Conservation (phyloP, 306 rosid species). For the Medicago arabica region DNA sequence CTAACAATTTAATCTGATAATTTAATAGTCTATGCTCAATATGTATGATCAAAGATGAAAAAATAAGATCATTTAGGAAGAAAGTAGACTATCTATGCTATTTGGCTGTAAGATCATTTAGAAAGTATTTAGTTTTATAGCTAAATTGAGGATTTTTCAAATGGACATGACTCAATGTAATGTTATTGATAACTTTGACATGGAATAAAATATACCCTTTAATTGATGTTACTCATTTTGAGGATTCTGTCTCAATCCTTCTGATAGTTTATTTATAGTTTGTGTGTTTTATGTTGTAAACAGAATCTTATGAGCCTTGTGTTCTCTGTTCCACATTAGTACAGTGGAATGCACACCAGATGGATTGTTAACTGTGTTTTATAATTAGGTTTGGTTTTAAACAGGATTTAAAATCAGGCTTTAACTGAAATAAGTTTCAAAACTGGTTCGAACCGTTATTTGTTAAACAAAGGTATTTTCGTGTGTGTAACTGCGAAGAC, state of each 20-base stretch:
- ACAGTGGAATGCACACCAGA: not conserved
- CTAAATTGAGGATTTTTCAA: slow-evolving; percentile 18
- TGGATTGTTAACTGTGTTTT: too few species aligned
- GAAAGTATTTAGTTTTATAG: slow-evolving; percentile 9
- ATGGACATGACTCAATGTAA: slow-evolving; percentile 38
- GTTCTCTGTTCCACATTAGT: slow-evolving; percentile 12
- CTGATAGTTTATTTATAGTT: slow-evolving; percentile 24
- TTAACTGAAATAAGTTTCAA: too few species aligned
- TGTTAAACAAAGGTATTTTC: not conserved
- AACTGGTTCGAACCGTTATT: not conserved
- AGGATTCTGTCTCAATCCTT: slow-evolving; percentile 17
- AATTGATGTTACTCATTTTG: slow-evolving; percentile 22
- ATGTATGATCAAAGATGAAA: not conserved
- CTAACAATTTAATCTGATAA: slow-evolving; percentile 11
- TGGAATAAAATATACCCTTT: slow-evolving; percentile 26
- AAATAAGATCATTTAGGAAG: slow-evolving; percentile 24
- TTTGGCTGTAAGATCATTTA: not conserved
- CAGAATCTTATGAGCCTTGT: not conserved
- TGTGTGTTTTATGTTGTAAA: slow-evolving; percentile 20
- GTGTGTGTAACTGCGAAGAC: too few species aligned
- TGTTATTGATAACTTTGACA: slow-evolving; percentile 29
- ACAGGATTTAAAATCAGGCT: too few species aligned
- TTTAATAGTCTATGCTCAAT: slow-evolving; percentile 8
- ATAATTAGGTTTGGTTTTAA: too few species aligned
- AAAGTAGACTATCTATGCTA: not conserved